Evolutionary conservation across 495 filamentous ascomycete genomes (phyloP).

Genomic region (Xylaria flabelliformis): DNA sequence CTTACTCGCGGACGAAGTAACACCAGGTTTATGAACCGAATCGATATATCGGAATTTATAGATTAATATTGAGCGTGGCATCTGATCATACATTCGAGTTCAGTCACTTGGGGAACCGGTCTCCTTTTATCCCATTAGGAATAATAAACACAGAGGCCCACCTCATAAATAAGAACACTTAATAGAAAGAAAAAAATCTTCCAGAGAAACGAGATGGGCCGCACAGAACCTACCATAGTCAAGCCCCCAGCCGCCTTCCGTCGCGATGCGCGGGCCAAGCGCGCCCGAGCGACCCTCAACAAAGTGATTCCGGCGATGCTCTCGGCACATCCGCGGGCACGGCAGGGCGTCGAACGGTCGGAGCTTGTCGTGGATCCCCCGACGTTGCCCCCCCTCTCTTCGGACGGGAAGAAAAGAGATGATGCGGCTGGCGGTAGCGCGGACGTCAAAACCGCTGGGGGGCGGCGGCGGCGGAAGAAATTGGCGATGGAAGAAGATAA

Average conservation of each 20-base stretch:
- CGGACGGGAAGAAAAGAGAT: neutral
- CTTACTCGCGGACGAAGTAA: neutral
- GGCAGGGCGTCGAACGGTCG: constrained; percentile 53
- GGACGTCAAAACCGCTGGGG: neutral
- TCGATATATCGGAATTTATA: too few relatives aligned
- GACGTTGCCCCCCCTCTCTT: neutral
- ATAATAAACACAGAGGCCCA: too few relatives aligned
- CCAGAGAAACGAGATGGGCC: constrained; percentile 32
- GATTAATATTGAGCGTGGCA: neutral
- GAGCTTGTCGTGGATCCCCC: constrained; percentile 56
- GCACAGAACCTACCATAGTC: constrained; percentile 39
- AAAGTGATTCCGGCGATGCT: constrained; percentile 59
- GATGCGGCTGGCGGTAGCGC: neutral
- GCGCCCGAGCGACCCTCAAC: constrained; percentile 58
- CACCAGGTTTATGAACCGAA: neutral
- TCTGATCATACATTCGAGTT: neutral
- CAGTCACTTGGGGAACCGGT: neutral
- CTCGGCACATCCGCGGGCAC: constrained; percentile 53
- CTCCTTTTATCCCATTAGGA: neutral
- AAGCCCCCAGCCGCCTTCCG: constrained; percentile 37
- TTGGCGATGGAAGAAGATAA: neutral
- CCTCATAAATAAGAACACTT: neutral
- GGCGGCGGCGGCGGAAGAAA: neutral
- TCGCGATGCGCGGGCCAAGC: constrained; percentile 53
- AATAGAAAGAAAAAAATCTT: too few relatives aligned